phyloP scores from a whole-genome alignment of 805 yeast species.

The Candida glaebosa region DNA sequence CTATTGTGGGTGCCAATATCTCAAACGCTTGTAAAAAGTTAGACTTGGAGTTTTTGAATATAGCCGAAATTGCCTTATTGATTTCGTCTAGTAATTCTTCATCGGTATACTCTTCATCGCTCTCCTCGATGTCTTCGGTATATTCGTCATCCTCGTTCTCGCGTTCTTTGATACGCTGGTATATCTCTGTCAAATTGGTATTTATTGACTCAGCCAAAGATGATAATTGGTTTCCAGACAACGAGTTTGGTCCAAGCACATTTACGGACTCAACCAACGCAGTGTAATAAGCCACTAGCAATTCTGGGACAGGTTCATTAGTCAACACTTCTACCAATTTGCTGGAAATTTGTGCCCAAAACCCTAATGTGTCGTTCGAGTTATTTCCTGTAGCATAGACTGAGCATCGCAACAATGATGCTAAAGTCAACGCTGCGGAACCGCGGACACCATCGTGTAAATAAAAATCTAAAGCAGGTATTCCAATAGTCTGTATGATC shows the following conservation, averaged over 20 bases:
- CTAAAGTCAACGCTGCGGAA: constrained; percentile 81
- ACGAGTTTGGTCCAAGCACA: constrained; percentile 61
- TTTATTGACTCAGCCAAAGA: constrained; percentile 58
- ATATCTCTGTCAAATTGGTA: constrained; percentile 61
- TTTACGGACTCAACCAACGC: constrained; percentile 65
- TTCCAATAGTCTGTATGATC: constrained; percentile 70
- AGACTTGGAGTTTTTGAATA: constrained; percentile 60
- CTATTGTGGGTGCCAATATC: constrained; percentile 57
- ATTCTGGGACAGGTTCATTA: constrained; percentile 79
- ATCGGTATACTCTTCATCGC: constrained; percentile 83
- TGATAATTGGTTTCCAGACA: constrained; percentile 52
- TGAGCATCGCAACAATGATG: constrained; percentile 67
- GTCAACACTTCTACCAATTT: constrained; percentile 66
- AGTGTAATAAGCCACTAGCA: constrained; percentile 72
- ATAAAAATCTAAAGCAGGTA: constrained; percentile 88
- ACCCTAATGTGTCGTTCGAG: constrained; percentile 56
- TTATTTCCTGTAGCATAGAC: constrained; percentile 53
- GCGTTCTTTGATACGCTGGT: constrained; percentile 66
- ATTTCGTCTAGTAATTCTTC: constrained; percentile 88
- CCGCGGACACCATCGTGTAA: constrained; percentile 93
- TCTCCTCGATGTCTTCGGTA: constrained; percentile 80
- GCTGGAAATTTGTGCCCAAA: constrained; percentile 70
- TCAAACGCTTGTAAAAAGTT: constrained; percentile 66
- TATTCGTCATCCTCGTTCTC: constrained; percentile 80
- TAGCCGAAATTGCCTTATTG: constrained; percentile 65